phyloP scores from a whole-genome alignment of 805 yeast genomes.

The Ogataea naganishii region DNA sequence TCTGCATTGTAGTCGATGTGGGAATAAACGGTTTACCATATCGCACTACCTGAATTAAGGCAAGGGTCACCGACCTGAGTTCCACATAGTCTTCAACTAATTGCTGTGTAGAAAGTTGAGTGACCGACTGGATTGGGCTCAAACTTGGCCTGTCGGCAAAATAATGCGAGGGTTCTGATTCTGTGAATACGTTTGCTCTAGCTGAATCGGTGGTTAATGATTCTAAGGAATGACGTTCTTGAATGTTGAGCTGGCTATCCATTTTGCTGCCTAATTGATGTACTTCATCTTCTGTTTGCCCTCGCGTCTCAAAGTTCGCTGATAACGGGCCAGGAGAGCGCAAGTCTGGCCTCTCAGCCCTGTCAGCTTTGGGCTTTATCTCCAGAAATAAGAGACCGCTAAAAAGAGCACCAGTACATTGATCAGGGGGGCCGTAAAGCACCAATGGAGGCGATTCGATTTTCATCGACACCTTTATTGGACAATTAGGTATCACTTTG shows the following conservation, averaged over 20 bases:
- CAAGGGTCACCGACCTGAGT: conserved; percentile 51
- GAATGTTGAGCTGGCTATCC: no score
- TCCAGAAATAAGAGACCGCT: conserved; percentile 68
- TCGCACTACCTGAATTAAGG: conserved; percentile 63
- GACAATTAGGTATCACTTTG: conserved; percentile 14
- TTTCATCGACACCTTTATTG: conserved; percentile 39
- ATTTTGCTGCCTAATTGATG: no score
- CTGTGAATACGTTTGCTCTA: no score
- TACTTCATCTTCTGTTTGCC: no score
- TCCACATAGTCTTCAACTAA: conserved; percentile 32
- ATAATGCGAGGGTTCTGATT: no score
- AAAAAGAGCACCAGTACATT: conserved; percentile 78
- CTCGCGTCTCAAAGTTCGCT: no score
- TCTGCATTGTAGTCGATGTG: conserved; percentile 35
- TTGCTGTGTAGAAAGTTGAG: conserved; percentile 11
- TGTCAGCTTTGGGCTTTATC: conserved; percentile 30
- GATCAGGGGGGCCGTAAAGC: conserved; percentile 69
- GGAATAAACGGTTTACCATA: conserved; percentile 61
- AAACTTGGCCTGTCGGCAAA: no score
- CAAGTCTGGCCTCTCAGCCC: no score
- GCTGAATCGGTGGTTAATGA: no score
- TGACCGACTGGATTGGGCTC: conserved; percentile 16
- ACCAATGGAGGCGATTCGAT: conserved; percentile 90
- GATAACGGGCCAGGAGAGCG: no score
- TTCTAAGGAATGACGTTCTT: no score